Evolutionary conservation across 495 filamentous ascomycete species (phyloP).

Genomic region (Astrocystis sublimbata): DNA sequence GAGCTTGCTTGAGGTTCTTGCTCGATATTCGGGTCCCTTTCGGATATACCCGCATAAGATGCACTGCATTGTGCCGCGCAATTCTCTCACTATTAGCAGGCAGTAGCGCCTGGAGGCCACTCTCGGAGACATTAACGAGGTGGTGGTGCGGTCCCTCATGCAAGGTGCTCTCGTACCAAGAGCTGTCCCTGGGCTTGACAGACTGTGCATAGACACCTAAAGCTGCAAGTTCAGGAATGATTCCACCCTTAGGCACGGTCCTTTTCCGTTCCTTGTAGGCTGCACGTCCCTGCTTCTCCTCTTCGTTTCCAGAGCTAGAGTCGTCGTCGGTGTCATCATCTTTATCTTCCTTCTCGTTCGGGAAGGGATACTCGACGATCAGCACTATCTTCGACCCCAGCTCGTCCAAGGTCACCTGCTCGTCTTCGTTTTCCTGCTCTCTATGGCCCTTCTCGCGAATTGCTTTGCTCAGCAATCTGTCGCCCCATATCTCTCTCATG

Average conservation of each 20-base stretch:
- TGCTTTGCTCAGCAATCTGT: conserved; percentile 49
- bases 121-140: conserved; percentile 59
- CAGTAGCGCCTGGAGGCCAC: conserved; percentile 43
- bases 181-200: conserved; percentile 54
- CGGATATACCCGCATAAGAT: conserved; percentile 58
- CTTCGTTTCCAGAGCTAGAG: conserved; percentile 38
- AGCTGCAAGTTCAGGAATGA: conserved; percentile 55
- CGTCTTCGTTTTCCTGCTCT: conserved; percentile 38
- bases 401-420: conserved; percentile 47
- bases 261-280: conserved; percentile 47
- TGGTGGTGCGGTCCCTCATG: conserved; percentile 54
- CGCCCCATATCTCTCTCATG: conserved; percentile 55
- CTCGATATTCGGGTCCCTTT: conserved; percentile 59
- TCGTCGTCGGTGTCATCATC: conserved; percentile 20
- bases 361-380: conserved; percentile 57
- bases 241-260: conserved; percentile 31
- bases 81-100: conserved; percentile 39
- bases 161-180: conserved; percentile 47
- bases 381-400: conserved; percentile 55
- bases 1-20: conserved; percentile 50
- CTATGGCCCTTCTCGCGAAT: conserved; percentile 44
- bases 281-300: conserved; percentile 40
- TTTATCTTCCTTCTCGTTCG: conserved; percentile 40
- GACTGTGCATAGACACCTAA: conserved; percentile 59
- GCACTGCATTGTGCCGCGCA: conserved; percentile 49